Conservation (phyloP, 2,329 filamentous ascomycete species). For the Stagonosporopsis rhizophila region DNA sequence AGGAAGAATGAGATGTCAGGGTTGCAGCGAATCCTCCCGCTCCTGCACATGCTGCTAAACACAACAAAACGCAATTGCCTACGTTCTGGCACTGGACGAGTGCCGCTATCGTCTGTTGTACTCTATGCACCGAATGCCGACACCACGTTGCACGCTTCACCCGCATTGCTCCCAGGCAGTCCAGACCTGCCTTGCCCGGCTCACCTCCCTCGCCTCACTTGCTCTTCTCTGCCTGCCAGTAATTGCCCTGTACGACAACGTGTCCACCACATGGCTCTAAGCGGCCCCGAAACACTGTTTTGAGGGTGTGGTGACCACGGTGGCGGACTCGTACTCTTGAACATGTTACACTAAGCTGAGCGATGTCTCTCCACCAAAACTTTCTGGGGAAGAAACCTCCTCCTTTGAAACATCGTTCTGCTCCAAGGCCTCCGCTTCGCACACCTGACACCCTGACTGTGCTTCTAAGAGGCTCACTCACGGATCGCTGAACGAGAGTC, state of each 20-base stretch:
- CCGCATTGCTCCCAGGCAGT: not conserved
- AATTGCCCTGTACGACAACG: constrained; percentile 8
- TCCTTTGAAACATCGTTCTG: too few species aligned
- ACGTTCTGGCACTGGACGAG: too few species aligned
- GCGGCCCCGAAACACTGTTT: not conserved
- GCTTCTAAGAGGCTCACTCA: too few species aligned
- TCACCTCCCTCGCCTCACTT: not conserved
- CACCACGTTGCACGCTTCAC: not conserved
- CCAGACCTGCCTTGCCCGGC: too few species aligned
- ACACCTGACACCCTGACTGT: too few species aligned
- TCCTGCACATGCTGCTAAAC: not conserved
- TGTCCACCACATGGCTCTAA: constrained; percentile 10
- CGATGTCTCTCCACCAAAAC: not conserved
- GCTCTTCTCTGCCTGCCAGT: not conserved
- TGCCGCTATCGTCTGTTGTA: too few species aligned
- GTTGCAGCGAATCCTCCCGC: not conserved
- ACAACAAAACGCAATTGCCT: not conserved
- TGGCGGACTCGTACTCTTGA: constrained; percentile 10
- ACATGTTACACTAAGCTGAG: constrained; percentile 28
- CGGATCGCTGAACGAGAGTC: too few species aligned
- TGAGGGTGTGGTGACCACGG: constrained; percentile 14
- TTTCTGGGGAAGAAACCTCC: too few species aligned
- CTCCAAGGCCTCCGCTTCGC: too few species aligned
- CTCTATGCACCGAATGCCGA: too few species aligned
- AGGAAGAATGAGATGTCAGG: not conserved